phyloP scores from a whole-genome alignment of 306 rosid species.

The Abrus pulchellus region DNA sequence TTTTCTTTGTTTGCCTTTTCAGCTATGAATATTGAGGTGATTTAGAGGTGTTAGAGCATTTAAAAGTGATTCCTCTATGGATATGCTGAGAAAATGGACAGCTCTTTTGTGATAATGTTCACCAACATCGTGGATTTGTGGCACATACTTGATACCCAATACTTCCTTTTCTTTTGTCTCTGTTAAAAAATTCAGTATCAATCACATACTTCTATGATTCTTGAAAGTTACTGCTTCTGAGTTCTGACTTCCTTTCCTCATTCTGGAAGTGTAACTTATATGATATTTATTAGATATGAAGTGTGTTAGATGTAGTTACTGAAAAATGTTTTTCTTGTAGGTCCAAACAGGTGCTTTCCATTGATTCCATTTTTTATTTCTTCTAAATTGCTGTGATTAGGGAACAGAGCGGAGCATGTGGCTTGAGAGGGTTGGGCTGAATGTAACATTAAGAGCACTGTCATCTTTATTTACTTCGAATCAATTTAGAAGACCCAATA shows the following conservation, averaged over 20 bases:
- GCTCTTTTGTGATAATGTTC: constrained; percentile 9
- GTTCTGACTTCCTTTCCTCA: neutral
- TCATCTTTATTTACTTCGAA: constrained; percentile 8
- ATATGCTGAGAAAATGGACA: constrained; percentile 18
- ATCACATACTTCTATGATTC: neutral
- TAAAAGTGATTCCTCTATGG: neutral
- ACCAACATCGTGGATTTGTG: neutral
- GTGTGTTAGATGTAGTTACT: neutral
- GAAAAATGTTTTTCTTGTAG: neutral
- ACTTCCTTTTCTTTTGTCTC: constrained; percentile 20
- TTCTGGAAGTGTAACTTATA: constrained; percentile 6
- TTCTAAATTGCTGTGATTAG: neutral
- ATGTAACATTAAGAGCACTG: neutral
- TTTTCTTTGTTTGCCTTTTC: constrained; percentile 24
- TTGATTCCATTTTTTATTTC: neutral
- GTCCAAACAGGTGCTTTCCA: too few species aligned
- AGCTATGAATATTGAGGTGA: neutral
- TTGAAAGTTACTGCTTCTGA: constrained; percentile 1
- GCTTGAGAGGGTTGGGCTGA: constrained; percentile 15
- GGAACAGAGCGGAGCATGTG: constrained; percentile 8
- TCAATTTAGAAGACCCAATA: neutral
- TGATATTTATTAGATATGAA: neutral
- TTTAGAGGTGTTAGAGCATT: neutral
- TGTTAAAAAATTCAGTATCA: neutral
- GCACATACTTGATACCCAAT: neutral